A percentile compares a stretch with the other conserved stretches of the same genome.
Evolutionary conservation across 805 yeast genomes (phyloP).

Genomic region (Cephaloascus fragrans): DNA sequence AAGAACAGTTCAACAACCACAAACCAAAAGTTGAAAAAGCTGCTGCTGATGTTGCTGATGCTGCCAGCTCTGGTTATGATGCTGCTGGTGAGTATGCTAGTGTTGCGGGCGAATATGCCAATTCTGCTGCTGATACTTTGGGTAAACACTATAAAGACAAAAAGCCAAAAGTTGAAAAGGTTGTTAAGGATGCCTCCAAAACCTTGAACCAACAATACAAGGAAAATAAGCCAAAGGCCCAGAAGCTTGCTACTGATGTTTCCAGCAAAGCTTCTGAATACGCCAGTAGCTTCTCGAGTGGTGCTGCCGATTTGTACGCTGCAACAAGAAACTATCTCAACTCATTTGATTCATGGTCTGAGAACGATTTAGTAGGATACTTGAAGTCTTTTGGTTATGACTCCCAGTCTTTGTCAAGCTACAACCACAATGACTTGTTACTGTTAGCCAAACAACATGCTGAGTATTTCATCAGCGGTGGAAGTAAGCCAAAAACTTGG

Average conservation of each 20-base stretch:
- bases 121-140: constrained; percentile 6
- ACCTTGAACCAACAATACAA: constrained; percentile 1
- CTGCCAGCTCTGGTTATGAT: constrained; percentile 11
- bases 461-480: background rate
- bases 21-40: constrained; percentile 8
- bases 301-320: constrained; percentile 1
- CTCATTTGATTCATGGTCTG: constrained; percentile 28
- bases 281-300: constrained; percentile 1
- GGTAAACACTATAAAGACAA: constrained; percentile 4
- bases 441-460: background rate
- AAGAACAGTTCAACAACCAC: constrained; percentile 4
- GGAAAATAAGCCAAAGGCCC: constrained; percentile 1
- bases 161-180: constrained; percentile 6
- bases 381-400: constrained; percentile 31
- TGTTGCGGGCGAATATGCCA: constrained; percentile 5
- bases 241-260: background rate
- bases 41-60: constrained; percentile 7
- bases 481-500: background rate
- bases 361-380: constrained; percentile 30
- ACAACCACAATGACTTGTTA: background rate
- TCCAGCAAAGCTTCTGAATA: background rate
- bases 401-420: constrained; percentile 2
- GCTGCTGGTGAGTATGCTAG: constrained; percentile 9
- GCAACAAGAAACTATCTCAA: constrained; percentile 8
- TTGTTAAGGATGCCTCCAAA: constrained; percentile 3